Conservation (phyloP, 169 alveolate genomes). For the Babesia ovata region DNA sequence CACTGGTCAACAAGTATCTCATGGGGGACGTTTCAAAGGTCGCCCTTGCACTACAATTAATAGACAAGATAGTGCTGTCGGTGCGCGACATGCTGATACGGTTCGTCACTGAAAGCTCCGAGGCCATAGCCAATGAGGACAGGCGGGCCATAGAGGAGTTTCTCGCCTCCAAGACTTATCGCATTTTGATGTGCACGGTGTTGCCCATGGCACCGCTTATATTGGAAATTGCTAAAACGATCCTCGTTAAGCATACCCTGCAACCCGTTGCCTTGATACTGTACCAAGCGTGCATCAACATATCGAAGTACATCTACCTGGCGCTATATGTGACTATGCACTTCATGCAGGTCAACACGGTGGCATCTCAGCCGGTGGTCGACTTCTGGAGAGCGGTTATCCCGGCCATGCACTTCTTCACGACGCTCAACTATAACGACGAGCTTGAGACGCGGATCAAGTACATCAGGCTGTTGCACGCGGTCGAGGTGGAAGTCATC, state of each 20-base stretch:
- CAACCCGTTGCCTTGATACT: slow-evolving; percentile 29
- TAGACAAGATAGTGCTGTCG: slow-evolving; percentile 19
- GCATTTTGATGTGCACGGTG: slow-evolving; percentile 8
- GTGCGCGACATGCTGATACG: slow-evolving; percentile 10
- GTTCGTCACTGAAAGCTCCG: slow-evolving; percentile 15
- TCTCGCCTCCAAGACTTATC: slow-evolving; percentile 5
- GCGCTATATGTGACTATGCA: slow-evolving; percentile 15
- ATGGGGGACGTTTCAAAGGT: background rate
- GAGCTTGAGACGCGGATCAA: slow-evolving; percentile 24
- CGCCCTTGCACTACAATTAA: slow-evolving; percentile 20
- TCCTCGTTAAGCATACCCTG: background rate
- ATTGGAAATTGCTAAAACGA: slow-evolving; percentile 5
- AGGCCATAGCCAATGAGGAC: background rate
- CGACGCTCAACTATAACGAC: slow-evolving; percentile 19
- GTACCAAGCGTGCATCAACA: slow-evolving; percentile 32
- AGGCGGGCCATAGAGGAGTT: background rate
- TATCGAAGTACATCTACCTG: slow-evolving; percentile 22
- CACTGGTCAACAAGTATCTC: slow-evolving; percentile 26
- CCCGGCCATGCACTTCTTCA: slow-evolving; percentile 14
- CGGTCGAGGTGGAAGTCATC: slow-evolving; percentile 22
- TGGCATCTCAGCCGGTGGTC: background rate
- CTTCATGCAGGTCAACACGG: background rate
- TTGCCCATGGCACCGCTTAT: slow-evolving; percentile 22
- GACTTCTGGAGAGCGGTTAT: slow-evolving; percentile 26
- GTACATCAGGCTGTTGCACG: slow-evolving; percentile 31